Conservation (phyloP, 495 filamentous ascomycete species). For the Parathielavia hyrcaniae region DNA sequence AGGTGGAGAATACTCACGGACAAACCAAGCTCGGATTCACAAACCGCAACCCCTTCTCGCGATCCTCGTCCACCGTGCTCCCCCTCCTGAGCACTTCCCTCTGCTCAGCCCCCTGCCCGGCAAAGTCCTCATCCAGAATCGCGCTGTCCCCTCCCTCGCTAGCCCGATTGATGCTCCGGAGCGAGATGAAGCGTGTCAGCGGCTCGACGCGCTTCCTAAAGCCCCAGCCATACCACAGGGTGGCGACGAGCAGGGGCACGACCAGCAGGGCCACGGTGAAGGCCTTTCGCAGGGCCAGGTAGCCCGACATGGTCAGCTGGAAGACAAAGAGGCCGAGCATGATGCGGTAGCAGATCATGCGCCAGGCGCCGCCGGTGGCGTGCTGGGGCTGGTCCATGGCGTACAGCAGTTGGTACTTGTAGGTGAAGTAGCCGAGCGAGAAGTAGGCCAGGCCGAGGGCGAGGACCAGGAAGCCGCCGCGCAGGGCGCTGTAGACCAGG, state of each 20-base stretch:
- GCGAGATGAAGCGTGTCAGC: slow-evolving; percentile 82
- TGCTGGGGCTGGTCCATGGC: slow-evolving; percentile 97
- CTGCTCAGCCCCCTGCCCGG: slow-evolving; percentile 28
- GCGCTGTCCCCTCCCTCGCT: slow-evolving; percentile 37
- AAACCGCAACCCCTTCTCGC: slow-evolving; percentile 59
- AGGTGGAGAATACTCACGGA: slow-evolving; percentile 45
- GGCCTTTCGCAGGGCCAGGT: slow-evolving; percentile 66
- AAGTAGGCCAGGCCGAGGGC: slow-evolving; percentile 85
- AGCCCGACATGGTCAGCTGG: slow-evolving; percentile 84
- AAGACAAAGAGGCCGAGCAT: slow-evolving; percentile 79
- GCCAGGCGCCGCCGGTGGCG: slow-evolving; percentile 89
- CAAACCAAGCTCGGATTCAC: slow-evolving; percentile 67
- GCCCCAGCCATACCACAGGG: slow-evolving; percentile 77
- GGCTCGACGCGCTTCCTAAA: slow-evolving; percentile 73
- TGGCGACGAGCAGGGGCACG: slow-evolving; percentile 66
- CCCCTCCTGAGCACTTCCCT: slow-evolving; percentile 32
- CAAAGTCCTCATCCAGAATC: slow-evolving; percentile 37
- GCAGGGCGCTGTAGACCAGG: slow-evolving; percentile 86
- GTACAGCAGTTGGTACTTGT: slow-evolving; percentile 97
- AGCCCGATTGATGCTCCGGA: slow-evolving; percentile 69
- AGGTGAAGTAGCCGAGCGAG: slow-evolving; percentile 79
- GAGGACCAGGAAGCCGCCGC: slow-evolving; percentile 72
- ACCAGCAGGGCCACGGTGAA: slow-evolving; percentile 66
- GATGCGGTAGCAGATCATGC: slow-evolving; percentile 87
- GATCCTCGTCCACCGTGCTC: slow-evolving; percentile 58